Evolutionary conservation across 441 rosid genomes (phyloP).

Genomic region (Gossypium aridum): DNA sequence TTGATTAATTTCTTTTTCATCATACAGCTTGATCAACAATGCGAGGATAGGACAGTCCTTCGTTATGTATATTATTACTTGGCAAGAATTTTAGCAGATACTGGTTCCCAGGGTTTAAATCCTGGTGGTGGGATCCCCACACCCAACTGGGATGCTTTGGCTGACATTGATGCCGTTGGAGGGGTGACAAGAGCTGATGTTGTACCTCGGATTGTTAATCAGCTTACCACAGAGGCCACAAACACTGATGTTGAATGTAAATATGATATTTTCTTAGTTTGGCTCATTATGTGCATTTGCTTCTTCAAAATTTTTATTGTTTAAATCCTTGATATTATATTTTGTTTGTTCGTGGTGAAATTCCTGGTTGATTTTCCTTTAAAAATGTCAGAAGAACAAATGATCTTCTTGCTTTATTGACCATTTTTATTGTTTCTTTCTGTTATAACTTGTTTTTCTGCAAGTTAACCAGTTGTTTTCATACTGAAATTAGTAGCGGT

Average conservation of each 20-base stretch:
- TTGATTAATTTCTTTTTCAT: slow-evolving; percentile 1
- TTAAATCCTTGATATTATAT: not conserved
- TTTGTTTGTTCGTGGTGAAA: not conserved
- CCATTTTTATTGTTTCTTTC: not conserved
- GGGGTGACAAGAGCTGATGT: slow-evolving; percentile 99
- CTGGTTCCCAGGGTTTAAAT: slow-evolving; percentile 81
- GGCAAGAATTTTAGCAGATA: slow-evolving; percentile 92
- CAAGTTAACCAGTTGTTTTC: not conserved
- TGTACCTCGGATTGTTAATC: slow-evolving; percentile 79
- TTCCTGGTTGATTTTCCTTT: not conserved
- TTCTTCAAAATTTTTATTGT: not conserved
- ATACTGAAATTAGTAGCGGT: not conserved
- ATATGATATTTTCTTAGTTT: slow-evolving; percentile 5
- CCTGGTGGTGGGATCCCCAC: slow-evolving; percentile 99
- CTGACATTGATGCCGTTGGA: slow-evolving; percentile 96
- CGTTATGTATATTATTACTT: slow-evolving; percentile 97
- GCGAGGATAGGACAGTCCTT: slow-evolving; percentile 86
- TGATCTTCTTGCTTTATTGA: not conserved
- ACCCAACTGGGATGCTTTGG: slow-evolving; percentile 99
- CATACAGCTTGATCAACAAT: slow-evolving; percentile 89
- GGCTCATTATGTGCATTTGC: not conserved
- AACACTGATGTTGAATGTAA: slow-evolving; percentile 81
- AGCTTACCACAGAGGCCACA: slow-evolving; percentile 68
- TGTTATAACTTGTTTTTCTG: not conserved
- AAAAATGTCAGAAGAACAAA: not conserved